Percentiles rank a stretch among this genome's conserved stretches.
Evolutionary conservation across 78 protist genomes (phyloP).

Genomic region (Dictyostelium capitatum): DNA sequence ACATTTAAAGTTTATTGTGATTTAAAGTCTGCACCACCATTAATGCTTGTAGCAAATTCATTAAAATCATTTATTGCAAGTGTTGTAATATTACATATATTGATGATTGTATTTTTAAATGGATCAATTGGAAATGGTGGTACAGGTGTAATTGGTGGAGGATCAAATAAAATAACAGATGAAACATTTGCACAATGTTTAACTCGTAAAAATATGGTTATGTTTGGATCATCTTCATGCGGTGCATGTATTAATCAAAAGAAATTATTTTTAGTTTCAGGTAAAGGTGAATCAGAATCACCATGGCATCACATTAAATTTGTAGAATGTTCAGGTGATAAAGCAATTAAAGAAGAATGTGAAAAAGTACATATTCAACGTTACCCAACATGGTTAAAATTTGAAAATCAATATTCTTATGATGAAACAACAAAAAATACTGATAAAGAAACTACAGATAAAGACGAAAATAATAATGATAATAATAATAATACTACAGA

Average conservation of each 20-base stretch:
- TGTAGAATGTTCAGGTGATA: constrained; percentile 39
- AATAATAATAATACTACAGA: background rate
- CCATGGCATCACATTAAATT: constrained; percentile 34
- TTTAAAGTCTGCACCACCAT: constrained; percentile 22
- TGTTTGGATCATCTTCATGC: constrained; percentile 41
- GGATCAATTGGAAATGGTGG: background rate
- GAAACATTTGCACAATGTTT: constrained; percentile 49
- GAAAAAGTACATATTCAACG: background rate
- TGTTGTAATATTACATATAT: background rate
- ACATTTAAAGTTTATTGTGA: constrained; percentile 38
- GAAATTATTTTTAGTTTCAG: background rate
- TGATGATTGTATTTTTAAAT: background rate
- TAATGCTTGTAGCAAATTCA: background rate
- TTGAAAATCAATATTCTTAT: background rate
- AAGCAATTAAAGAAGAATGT: background rate
- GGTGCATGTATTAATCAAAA: constrained; percentile 58
- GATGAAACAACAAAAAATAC: background rate
- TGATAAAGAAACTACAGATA: background rate
- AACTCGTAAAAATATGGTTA: constrained; percentile 44
- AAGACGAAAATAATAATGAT: background rate
- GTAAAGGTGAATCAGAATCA: background rate
- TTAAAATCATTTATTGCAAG: background rate
- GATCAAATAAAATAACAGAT: background rate
- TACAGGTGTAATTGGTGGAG: background rate
- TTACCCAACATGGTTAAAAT: constrained; percentile 68